Base-by-base conservation (phyloP, 163 green algal species). In the Trebouxia gelatinosa region DNA sequence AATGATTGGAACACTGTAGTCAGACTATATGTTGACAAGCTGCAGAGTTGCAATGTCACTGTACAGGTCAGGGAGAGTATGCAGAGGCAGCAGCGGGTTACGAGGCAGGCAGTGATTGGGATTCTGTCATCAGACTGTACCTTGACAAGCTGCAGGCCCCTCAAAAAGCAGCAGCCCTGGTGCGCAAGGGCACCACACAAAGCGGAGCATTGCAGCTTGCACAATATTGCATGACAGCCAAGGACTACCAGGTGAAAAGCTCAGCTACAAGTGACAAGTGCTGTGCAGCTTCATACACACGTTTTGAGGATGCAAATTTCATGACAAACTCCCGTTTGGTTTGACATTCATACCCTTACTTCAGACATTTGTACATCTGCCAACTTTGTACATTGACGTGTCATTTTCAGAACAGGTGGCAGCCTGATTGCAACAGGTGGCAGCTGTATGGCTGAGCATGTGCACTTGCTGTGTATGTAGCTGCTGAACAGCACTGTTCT, bases 1-100 rank as follows among this genome's bases (percentile, higher is more conserved):
- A 50, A 50, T 5, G 89, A 93, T 62, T 75, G 90, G 43, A 86
- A 92, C 71, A 61, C 51, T 31, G 83, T 91, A 71, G 88, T 94
- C 78, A 82, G 88, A 31, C 64, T 95, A 38, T 82, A 82, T 61
- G 84, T 95, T 65, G 88, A 92, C 48, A 80, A 85, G 29, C 86
- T n/a, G n/a, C n/a, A n/a, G n/a, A n/a, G 19, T 59, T 19, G 19
- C 2, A 7, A 23, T 59, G 48, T 23, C 48, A 19, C 2, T 19
- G 9, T n/a, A 34, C 29, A 87, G 87, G 71, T 48, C 17, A 78
- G 31, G 71, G 71, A 2, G 54, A 68, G 32, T 87, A 77, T 50
- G 64, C 80, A 16, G 88, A 93, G 58, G 90, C 90, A 37, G 87
- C 83, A 28, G 83, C 76, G 13, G 86, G 89, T 5, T 94, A 92